A percentile compares a stretch with the other conserved stretches of the same genome.
Evolutionary conservation across 2,329 filamentous ascomycete species (phyloP).

Genomic region (Botryosphaeria dothidea): DNA sequence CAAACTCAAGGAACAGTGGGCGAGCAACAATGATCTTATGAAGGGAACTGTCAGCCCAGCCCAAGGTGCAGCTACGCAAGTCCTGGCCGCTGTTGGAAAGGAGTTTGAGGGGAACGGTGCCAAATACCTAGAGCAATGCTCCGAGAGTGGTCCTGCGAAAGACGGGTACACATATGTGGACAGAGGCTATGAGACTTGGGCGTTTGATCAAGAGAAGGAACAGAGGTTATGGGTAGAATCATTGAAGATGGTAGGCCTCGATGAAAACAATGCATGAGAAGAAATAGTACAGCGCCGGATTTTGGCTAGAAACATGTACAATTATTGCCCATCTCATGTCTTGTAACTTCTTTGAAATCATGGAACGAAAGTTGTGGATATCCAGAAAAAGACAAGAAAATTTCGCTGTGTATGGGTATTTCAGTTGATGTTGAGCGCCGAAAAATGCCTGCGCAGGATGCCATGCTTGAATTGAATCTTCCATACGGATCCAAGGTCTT

Average conservation of each 20-base stretch:
- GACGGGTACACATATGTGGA: slow-evolving; percentile 16
- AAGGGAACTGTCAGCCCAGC: background rate
- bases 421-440: no score
- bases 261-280: background rate
- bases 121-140: slow-evolving; percentile 46
- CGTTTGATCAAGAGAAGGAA: slow-evolving; percentile 19
- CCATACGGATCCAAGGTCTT: no score
- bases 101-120: slow-evolving; percentile 12
- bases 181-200: slow-evolving; percentile 8
- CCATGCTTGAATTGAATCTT: no score
- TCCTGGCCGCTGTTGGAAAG: slow-evolving; percentile 36
- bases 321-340: background rate
- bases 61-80: slow-evolving; percentile 45
- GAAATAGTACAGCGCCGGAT: background rate
- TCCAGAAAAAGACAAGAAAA: no score
- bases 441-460: no score
- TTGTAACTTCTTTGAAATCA: background rate
- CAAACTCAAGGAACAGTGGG: slow-evolving; percentile 54
- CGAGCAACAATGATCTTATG: slow-evolving; percentile 44
- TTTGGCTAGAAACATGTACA: background rate
- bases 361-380: background rate
- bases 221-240: slow-evolving; percentile 20
- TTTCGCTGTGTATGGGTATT: no score
- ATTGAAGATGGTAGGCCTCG: slow-evolving; percentile 25
- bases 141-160: slow-evolving; percentile 29